Conservation (phyloP, 345 rosid species). For the Pseudoturritis turrita region DNA sequence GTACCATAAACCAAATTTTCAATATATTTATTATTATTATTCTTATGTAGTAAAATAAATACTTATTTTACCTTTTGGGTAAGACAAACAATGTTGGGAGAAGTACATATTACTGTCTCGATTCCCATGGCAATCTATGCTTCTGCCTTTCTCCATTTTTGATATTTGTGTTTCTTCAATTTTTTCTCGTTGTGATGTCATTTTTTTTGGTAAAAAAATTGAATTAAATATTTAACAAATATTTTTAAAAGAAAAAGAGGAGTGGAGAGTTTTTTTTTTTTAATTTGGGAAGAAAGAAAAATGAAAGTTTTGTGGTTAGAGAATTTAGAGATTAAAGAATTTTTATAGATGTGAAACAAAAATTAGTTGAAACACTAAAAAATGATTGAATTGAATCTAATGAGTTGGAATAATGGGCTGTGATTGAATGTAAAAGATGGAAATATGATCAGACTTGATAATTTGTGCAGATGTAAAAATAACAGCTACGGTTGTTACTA, state of each 20-base stretch:
- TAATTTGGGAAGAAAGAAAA: no score
- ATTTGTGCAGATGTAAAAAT: no score
- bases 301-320: not conserved
- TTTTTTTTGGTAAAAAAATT: not conserved
- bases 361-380: not conserved
- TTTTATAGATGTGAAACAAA: not conserved
- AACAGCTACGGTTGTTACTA: no score
- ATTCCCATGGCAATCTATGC: slow-evolving; percentile 13
- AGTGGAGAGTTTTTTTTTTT: not conserved
- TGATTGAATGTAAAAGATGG: not conserved
- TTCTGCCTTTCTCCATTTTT: slow-evolving; percentile 18
- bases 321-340: not conserved
- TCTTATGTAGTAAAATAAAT: no score
- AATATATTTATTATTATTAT: not conserved
- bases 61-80: slow-evolving; percentile 15
- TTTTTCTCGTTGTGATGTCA: slow-evolving; percentile 7
- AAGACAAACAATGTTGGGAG: slow-evolving; percentile 26
- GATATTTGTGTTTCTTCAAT: slow-evolving; percentile 26
- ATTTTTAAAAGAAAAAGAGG: no score
- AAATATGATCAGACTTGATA: not conserved
- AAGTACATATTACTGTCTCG: slow-evolving; percentile 17
- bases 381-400: not conserved
- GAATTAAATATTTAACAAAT: not conserved
- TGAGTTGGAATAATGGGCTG: not conserved
- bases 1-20: not conserved